Evolutionary conservation across 371 early-diverging fungal genomes (phyloP), one percentile per base, ranked within the genome.

Genomic region (Mucor saturninus): DNA sequence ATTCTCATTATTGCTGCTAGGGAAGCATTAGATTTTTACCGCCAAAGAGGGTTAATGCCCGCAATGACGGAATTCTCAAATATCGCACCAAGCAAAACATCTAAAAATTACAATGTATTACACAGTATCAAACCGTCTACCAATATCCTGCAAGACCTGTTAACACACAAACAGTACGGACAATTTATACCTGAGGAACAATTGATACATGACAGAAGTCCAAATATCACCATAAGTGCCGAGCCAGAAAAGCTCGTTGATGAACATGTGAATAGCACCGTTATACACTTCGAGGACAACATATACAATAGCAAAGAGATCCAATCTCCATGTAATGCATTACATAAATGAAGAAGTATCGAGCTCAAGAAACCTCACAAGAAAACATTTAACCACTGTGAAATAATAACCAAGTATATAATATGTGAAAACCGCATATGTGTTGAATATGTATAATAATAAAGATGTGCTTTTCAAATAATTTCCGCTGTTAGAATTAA

Each of bases 1-100:
- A 68, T 68, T n/a, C 14, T 68, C 4, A 63, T 68, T 26, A 39
- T 68, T 11, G 63, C 67, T 37, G 56, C 67, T 11, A 56, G 40
- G 11, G 8, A 32, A 40, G 29, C 59, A 11, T 61, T 56, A 13
- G 43, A 40, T 4, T 66, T 61, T 35, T 61, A 59, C 31, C 37
- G 26, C 29, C 45, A 15, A 35, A 11, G 55, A 30, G 43, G 30
- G 4, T n/a, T 39, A 29, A 15, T 29, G 8, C 59, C 21, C 1
- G 3, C 54, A 21, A 10, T 35, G 8, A 15, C 50, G 11, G 65
- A 59, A n/a, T 65, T 39, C 29, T 54, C 46, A 38, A 65, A 65
- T 32, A 49, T 60, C 5, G 56, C 65, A 5, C 65, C 65, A 2
- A 42, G 45, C 3, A 50, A 51, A 39, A 40, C 26, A 31, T 21